Evolutionary conservation across 352 stramenopile genomes (phyloP), one percentile per base, ranked within the genome.

Genomic region (Pythium grandisporangium): DNA sequence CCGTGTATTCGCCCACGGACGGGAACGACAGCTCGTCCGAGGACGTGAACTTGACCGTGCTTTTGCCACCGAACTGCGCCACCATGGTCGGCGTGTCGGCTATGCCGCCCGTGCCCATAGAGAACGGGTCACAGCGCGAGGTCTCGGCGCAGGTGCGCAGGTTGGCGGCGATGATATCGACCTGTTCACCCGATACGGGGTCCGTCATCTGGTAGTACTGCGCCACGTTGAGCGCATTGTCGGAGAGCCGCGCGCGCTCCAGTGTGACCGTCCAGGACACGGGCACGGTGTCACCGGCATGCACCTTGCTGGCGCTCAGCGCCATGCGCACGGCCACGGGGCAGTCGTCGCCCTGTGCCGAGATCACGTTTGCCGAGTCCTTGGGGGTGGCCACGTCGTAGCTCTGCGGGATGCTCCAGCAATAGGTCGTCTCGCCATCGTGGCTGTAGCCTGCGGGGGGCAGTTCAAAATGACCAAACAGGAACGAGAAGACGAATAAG

Each of bases 351-450:
- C 37, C 44, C 29, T 42, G 21, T 19, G 43, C 42, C 16, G 27
- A 30, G 13, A 61, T 23, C 14, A 63, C 45, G 6, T 24, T 23
- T 6, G 51, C 24, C 2, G 30, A 44, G 32, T 34, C 51, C 23
- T 35, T 23, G 14, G 43, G 27, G 20, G 42, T n/a, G 23, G 47
- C 48, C 13, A 45, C 42, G 6, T 20, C 35, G 24, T 33, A 51
- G 4, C 33, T 42, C 19, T 52, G 14, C 7, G 58, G 58, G 39
- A 63, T 66, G 11, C 36, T 38, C 58, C 58, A 66, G 41, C 58
- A 66, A 42, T 66, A 66, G 19, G 58, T 66, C 21, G 53, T 66
- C 27, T 46, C 44, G 36, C 53, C 54, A 32, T 66, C 55, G n/a
- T 64, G 55, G 12, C 21, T 29, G 45, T 45, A 64, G 36, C 38